Conservation (phyloP, 108 stramenopile species). For the Skeletonema grethae region DNA sequence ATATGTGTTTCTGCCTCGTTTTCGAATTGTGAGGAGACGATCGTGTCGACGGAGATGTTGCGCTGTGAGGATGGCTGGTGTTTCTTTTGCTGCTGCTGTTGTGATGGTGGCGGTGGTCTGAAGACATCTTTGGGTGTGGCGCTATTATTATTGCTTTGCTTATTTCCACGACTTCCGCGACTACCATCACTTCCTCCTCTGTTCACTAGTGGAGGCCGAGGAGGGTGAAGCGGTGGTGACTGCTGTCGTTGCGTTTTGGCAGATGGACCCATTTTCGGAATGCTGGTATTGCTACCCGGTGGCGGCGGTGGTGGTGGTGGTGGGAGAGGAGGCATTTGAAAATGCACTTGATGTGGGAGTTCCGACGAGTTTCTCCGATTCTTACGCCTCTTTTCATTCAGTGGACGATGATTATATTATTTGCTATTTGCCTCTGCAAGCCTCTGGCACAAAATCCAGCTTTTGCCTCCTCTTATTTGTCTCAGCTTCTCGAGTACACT, state of each 20-base stretch:
- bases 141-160: background rate
- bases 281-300: background rate
- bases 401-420: no score
- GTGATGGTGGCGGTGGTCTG: background rate
- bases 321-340: background rate
- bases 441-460: no score
- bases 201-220: conserved; percentile 1
- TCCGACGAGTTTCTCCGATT: no score
- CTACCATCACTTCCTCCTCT: background rate
- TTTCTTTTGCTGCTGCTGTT: background rate
- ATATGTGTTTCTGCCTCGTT: conserved; percentile 45
- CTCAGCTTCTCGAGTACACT: no score
- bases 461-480: no score
- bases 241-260: background rate
- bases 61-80: background rate
- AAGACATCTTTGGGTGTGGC: background rate
- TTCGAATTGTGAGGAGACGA: conserved; percentile 36
- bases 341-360: background rate
- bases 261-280: background rate
- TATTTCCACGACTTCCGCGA: conserved; percentile 2
- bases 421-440: no score
- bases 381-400: no score
- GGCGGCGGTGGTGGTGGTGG: background rate
- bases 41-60: conserved; percentile 18
- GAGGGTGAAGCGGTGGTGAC: background rate